These are phyloP conservation scores for Strobilomyces echinocephalus DNA, from an alignment of 768 basidiomycete species.

Conservation along the genomic window DNA sequence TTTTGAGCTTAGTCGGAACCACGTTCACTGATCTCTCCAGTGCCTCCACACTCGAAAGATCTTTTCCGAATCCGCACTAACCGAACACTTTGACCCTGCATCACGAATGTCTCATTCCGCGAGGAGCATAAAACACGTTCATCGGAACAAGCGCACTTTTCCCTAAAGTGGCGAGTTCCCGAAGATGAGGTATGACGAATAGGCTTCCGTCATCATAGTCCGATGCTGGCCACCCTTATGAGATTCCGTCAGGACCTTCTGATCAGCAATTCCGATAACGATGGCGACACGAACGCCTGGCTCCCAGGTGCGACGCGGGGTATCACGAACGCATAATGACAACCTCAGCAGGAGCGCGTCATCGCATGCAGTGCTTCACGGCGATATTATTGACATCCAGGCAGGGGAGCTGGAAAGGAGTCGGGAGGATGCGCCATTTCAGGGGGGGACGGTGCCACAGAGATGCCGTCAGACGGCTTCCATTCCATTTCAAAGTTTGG, in stretches of 20 bases:
- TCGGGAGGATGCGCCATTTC: not conserved
- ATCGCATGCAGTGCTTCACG: not conserved
- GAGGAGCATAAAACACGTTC: conserved; percentile 11
- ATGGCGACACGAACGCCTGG: not conserved
- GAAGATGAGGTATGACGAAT: conserved; percentile 4
- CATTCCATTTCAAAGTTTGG: conserved; percentile 26
- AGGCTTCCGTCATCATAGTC: not conserved
- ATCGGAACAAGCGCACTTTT: not conserved
- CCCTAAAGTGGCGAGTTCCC: conserved; percentile 1
- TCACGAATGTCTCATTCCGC: not conserved
- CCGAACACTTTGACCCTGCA: not conserved
- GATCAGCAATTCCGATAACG: conserved; percentile 11
- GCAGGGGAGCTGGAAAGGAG: not conserved
- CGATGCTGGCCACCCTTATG: not conserved
- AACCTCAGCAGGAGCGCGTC: not conserved
- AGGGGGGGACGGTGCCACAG: not conserved
- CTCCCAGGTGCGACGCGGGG: not conserved
- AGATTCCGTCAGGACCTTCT: conserved; percentile 9
- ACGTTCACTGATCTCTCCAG: not conserved
- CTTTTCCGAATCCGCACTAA: not conserved
- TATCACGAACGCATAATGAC: not conserved
- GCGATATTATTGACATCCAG: not conserved
- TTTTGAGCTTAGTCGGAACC: not conserved
- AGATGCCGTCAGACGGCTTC: conserved; percentile 14
- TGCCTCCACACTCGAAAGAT: not conserved